phyloP scores from a whole-genome alignment of 306 rosid genomes.

The Argentina anserina region DNA sequence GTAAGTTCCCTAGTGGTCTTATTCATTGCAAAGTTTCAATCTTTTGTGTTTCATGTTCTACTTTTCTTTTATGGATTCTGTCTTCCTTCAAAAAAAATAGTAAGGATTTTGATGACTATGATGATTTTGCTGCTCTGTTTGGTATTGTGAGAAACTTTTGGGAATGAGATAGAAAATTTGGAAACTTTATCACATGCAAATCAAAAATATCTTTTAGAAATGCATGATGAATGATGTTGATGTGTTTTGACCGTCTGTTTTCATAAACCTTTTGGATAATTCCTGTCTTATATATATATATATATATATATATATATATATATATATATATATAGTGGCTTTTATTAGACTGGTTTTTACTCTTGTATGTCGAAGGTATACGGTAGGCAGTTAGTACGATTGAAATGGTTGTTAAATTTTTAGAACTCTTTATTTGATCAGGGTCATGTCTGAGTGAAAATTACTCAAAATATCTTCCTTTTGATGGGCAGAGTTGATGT shows the following conservation, averaged over 20 bases:
- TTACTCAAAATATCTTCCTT: neutral
- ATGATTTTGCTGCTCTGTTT: constrained; percentile 3
- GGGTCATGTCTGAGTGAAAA: neutral
- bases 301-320: too few species aligned
- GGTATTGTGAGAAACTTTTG: constrained; percentile 12
- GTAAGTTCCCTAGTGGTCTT: constrained; percentile 25
- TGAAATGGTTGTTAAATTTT: neutral
- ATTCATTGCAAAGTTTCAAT: neutral
- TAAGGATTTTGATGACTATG: neutral
- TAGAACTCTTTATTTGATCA: neutral
- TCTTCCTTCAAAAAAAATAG: neutral
- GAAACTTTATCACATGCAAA: neutral
- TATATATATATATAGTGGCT: neutral
- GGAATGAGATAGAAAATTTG: neutral
- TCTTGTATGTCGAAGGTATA: neutral
- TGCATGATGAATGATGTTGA: neutral
- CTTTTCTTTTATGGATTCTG: neutral
- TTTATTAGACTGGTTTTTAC: neutral
- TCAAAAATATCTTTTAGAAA: neutral
- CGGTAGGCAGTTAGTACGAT: neutral
- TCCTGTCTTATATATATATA: neutral
- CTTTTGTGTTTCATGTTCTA: neutral
- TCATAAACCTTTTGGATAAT: neutral
- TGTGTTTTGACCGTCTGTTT: neutral
- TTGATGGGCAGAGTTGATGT: constrained; percentile 27